These are phyloP conservation scores for Sindora glabra DNA, from an alignment of 306 rosid genomes.

Conservation along the genomic window DNA sequence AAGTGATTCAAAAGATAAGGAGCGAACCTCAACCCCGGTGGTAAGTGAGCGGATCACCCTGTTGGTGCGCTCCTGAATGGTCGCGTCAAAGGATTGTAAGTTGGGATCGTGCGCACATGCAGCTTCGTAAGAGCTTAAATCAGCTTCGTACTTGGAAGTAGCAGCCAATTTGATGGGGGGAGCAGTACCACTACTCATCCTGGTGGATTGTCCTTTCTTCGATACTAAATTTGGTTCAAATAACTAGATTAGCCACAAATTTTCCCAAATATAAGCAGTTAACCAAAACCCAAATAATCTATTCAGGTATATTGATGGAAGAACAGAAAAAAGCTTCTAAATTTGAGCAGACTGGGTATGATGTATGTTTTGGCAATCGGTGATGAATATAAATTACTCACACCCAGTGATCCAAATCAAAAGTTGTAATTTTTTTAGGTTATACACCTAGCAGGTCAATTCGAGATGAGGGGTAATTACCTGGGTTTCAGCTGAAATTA, in stretches of 20 bases:
- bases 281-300: neutral
- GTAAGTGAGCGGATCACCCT: constrained; percentile 62
- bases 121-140: constrained; percentile 66
- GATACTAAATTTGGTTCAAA: constrained; percentile 11
- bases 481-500: constrained; percentile 25
- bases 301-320: no score
- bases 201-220: constrained; percentile 74
- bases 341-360: neutral
- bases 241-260: neutral
- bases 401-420: no score
- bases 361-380: constrained; percentile 3
- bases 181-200: constrained; percentile 18
- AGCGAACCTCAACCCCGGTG: constrained; percentile 45
- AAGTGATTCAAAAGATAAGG: constrained; percentile 59
- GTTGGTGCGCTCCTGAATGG: constrained; percentile 53
- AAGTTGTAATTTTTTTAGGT: no score
- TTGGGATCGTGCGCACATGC: constrained; percentile 57
- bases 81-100: constrained; percentile 60
- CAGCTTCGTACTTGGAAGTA: constrained; percentile 36
- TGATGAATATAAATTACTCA: no score
- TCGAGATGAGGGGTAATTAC: constrained; percentile 8
- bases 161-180: constrained; percentile 30
- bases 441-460: neutral
- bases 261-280: neutral
- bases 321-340: neutral